Conservation (phyloP, 2,329 filamentous ascomycete species). For the Clarireedia paspali region DNA sequence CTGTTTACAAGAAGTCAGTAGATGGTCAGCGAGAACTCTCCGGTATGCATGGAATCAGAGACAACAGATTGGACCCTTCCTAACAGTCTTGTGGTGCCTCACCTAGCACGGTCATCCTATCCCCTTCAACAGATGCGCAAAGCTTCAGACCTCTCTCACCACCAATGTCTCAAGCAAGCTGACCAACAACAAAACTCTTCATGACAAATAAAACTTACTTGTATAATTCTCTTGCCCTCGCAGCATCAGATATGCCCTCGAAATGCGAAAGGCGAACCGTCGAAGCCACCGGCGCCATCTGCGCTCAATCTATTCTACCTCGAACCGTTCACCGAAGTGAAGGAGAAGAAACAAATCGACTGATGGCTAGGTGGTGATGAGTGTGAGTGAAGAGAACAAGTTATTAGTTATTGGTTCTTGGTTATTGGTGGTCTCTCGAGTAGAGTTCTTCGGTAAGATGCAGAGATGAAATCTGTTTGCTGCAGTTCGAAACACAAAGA, state of each 20-base stretch:
- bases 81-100: too few relatives aligned
- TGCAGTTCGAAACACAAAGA: too few relatives aligned
- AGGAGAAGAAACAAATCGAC: neutral
- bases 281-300: conserved; percentile 22
- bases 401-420: too few relatives aligned
- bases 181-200: neutral
- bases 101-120: neutral
- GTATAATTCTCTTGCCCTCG: conserved; percentile 29
- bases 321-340: neutral
- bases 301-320: neutral
- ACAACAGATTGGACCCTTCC: neutral
- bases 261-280: conserved; percentile 23
- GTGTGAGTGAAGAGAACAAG: too few relatives aligned
- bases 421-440: too few relatives aligned
- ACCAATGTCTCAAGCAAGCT: too few relatives aligned
- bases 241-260: conserved; percentile 25
- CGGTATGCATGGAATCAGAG: neutral
- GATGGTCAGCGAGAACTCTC: neutral
- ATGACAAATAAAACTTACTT: conserved; percentile 20
- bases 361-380: too few relatives aligned
- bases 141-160: too few relatives aligned
- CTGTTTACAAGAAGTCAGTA: conserved; percentile 14
- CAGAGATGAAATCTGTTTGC: too few relatives aligned
- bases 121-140: neutral
- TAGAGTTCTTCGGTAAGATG: too few relatives aligned